Evolutionary conservation across 768 basidiomycete species (phyloP).

Genomic region (Inosperma sp.): DNA sequence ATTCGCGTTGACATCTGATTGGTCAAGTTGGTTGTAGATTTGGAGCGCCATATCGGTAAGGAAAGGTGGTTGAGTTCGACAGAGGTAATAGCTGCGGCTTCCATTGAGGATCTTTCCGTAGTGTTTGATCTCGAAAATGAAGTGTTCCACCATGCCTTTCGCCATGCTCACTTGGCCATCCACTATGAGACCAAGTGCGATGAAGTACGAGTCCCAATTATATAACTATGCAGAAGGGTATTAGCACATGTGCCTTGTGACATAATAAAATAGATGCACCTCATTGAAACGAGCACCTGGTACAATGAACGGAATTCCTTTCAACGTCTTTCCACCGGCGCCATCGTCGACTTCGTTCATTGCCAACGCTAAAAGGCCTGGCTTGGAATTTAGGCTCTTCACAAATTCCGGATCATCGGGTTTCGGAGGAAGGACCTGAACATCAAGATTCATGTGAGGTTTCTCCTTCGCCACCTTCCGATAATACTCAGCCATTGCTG

Average conservation of each 20-base stretch:
- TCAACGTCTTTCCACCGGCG: conserved; percentile 72
- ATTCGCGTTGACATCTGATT: conserved; percentile 73
- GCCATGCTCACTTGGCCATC: conserved; percentile 94
- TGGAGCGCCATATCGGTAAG: conserved; percentile 98
- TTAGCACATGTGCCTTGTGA: background rate
- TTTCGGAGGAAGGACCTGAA: conserved; percentile 81
- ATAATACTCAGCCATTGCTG: conserved; percentile 95
- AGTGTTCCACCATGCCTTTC: conserved; percentile 97
- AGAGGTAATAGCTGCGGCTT: conserved; percentile 91
- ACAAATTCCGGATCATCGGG: conserved; percentile 87
- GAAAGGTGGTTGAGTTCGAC: conserved; percentile 96
- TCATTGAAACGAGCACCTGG: conserved; percentile 94
- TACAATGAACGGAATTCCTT: conserved; percentile 95
- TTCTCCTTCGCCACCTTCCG: conserved; percentile 84
- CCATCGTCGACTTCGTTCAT: conserved; percentile 89
- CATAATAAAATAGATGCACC: conserved; percentile 35
- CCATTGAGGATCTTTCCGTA: conserved; percentile 97
- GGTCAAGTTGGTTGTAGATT: conserved; percentile 94
- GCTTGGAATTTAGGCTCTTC: conserved; percentile 89
- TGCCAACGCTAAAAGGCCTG: conserved; percentile 89
- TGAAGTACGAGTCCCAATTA: conserved; percentile 96
- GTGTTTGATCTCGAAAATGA: conserved; percentile 98
- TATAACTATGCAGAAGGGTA: conserved; percentile 54
- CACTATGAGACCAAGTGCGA: conserved; percentile 87
- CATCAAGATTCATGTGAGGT: conserved; percentile 91